These are phyloP conservation scores for Digitaria exilis DNA, from an alignment of 202 grass and related monocot genomes.

Conservation along the genomic window DNA sequence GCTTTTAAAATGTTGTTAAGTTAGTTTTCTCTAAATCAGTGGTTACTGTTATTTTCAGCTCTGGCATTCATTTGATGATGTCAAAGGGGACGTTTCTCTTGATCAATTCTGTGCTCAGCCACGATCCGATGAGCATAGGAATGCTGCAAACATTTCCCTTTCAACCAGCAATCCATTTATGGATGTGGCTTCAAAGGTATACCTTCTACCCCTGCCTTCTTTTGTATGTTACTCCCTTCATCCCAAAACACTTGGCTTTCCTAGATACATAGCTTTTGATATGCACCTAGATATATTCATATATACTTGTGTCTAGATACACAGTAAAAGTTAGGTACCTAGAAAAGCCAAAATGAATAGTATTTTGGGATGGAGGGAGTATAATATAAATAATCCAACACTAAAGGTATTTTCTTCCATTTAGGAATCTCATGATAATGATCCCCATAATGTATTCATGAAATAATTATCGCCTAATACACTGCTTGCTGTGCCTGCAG, in stretches of 20 bases:
- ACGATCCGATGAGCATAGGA: slow-evolving; percentile 36
- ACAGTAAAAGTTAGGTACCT: too few species aligned
- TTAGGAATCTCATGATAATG: slow-evolving; percentile 47
- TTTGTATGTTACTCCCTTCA: slow-evolving; percentile 10
- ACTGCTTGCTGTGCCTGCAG: slow-evolving; percentile 28
- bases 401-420: slow-evolving; percentile 28
- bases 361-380: too few species aligned
- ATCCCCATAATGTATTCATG: slow-evolving; percentile 35
- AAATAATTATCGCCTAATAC: slow-evolving; percentile 39
- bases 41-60: slow-evolving; percentile 46
- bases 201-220: not conserved
- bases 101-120: not conserved
- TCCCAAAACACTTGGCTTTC: too few species aligned
- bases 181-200: slow-evolving; percentile 51
- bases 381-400: not conserved
- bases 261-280: too few species aligned
- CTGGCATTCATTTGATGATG: slow-evolving; percentile 77
- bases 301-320: too few species aligned
- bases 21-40: slow-evolving; percentile 13
- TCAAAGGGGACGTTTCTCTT: slow-evolving; percentile 35
- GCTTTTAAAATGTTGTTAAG: not conserved
- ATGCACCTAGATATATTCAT: too few species aligned
- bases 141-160: slow-evolving; percentile 24
- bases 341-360: too few species aligned
- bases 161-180: slow-evolving; percentile 51